Evolutionary conservation across 805 yeast genomes (phyloP).

Genomic region (Schwanniomyces sp.): DNA sequence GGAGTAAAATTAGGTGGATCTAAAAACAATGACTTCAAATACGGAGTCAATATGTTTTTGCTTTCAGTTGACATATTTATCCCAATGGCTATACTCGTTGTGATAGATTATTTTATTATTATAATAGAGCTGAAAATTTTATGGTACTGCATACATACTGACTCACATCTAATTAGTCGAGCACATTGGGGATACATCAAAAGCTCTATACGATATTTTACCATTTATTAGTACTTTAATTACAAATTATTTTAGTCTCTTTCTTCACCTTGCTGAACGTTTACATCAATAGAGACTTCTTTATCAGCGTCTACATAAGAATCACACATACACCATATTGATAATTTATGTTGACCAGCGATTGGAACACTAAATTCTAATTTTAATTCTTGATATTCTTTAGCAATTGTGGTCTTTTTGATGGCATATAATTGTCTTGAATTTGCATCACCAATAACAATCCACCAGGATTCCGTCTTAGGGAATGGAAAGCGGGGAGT

Average conservation of each 20-base stretch:
- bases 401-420: constrained; percentile 57
- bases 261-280: constrained; percentile 28
- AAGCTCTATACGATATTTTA: too few species aligned
- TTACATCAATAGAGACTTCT: constrained; percentile 59
- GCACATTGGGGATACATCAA: too few species aligned
- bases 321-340: constrained; percentile 87
- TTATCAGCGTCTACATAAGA: constrained; percentile 92
- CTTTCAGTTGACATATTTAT: constrained; percentile 6
- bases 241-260: constrained; percentile 1
- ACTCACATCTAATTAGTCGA: too few species aligned
- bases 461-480: constrained; percentile 82
- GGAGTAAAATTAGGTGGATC: constrained; percentile 65
- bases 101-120: not conserved
- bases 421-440: constrained; percentile 68
- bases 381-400: constrained; percentile 51
- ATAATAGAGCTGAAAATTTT: not conserved
- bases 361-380: constrained; percentile 59
- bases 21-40: constrained; percentile 60
- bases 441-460: constrained; percentile 70
- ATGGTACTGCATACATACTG: not conserved
- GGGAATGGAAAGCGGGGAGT: constrained; percentile 58
- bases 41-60: constrained; percentile 47
- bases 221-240: too few species aligned
- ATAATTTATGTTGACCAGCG: constrained; percentile 60
- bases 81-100: not conserved